Evolutionary conservation across 495 filamentous ascomycete genomes (phyloP), one percentile per base, ranked within the genome.

Genomic region (Aspergillus leporis): DNA sequence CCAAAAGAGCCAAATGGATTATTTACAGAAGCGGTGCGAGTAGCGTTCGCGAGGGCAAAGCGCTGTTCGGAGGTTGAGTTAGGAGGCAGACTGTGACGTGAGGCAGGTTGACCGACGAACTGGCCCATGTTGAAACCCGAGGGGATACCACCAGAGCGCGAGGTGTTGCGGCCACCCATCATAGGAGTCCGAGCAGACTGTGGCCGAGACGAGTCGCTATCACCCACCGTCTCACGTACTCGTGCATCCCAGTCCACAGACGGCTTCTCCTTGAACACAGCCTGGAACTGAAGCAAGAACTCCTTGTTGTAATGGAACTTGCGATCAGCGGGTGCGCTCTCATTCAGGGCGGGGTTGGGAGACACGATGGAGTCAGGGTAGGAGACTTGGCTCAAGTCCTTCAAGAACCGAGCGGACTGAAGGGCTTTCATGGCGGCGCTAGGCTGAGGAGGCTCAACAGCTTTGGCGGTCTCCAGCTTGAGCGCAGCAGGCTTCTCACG

Each of bases 261-360:
- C 10, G 94, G 94, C 74, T 97, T 96, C 74, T 98, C 94, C 55
- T 88, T 94, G 76, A 96, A 99, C 2, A 92, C 90, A 53, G 78
- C 77, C 78, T 97, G 88, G 82, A 99, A 99, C 68, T 99, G 95
- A n/a, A 98, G 80, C 73, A 99, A 78, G 82, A 99, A 99, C 50
- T 91, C 85, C 57, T 90, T 89, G 71, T 97, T 91, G 75, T 99
- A 99, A 68, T 93, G 90, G 82, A 96, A 96, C 67, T 90, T 92
- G 63, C 87, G 85, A 61, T 88, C 89, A 56, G 80, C 83, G 5
- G 89, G 82, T 18, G 89, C 87, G 48, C 78, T 86, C 28, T 83
- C 76, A 67, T 97, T 99, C 47, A 98, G 76, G 8, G 93, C 89
- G 6, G 93, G 90, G 69, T 97, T 97, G 9, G 94, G 94, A 38